Percentiles rank a stretch among this genome's conserved stretches.
Evolutionary conservation across 768 basidiomycete species (phyloP).

Genomic region (Kwoniella botswanensis): DNA sequence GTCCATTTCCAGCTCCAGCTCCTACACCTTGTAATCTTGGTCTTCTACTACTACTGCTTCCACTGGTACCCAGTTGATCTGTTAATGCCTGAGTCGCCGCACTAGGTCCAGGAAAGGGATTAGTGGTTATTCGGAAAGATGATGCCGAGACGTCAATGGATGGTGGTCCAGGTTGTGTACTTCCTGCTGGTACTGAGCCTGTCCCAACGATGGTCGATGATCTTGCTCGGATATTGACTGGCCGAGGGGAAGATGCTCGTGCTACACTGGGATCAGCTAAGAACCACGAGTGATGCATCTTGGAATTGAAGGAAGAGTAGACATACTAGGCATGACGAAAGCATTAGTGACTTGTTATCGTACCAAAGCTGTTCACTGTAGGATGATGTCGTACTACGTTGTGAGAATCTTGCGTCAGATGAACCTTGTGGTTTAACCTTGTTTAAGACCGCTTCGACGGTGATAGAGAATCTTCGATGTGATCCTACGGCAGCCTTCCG

Average conservation of each 20-base stretch:
- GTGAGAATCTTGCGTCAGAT: constrained; percentile 9
- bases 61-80: constrained; percentile 21
- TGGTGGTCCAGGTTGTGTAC: constrained; percentile 26
- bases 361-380: too few species aligned
- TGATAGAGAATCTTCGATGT: not conserved
- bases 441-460: too few species aligned
- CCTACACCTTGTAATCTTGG: constrained; percentile 9
- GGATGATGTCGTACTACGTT: constrained; percentile 1
- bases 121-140: constrained; percentile 26
- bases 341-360: not conserved
- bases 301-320: not conserved
- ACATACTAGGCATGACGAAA: constrained; percentile 15
- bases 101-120: constrained; percentile 28
- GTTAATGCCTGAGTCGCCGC: constrained; percentile 28
- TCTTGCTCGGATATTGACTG: constrained; percentile 22
- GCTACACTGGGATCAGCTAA: constrained; percentile 6
- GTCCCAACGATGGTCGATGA: constrained; percentile 43
- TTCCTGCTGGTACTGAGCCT: constrained; percentile 19
- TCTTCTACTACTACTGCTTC: constrained; percentile 7
- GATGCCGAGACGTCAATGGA: constrained; percentile 33
- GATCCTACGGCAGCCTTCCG: not conserved
- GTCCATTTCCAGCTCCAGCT: constrained; percentile 20
- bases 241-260: constrained; percentile 17
- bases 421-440: not conserved
- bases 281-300: not conserved